Evolutionary conservation across 139 green algal genomes (phyloP), one percentile per base, ranked within the genome.

Genomic region (Cymbomonas tetramitiformis): DNA sequence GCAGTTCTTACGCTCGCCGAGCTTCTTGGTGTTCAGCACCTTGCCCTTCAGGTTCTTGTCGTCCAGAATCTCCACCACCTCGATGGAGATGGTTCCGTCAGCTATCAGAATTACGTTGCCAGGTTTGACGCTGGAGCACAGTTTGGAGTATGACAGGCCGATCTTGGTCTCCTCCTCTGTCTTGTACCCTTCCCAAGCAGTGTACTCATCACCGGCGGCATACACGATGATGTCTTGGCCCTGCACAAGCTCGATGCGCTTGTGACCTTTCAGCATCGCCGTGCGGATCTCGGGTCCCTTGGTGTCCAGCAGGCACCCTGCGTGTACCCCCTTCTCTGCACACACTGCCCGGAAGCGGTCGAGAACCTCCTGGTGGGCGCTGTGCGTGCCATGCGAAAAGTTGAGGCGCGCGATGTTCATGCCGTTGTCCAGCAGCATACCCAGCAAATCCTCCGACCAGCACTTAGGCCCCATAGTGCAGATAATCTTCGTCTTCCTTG

Each of bases 391-490:
- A 65, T 96, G 88, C 6, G 72, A 87, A 70, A 96, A 96, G 70
- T 96, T 95, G 79, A 96, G 95, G 51, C 88, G 79, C 4, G 88
- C 88, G 4, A 96, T 81, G 41, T 74, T 85, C 88, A 96, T 96
- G 29, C 88, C 88, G 34, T 75, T 77, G 1, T 65, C 63, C 56
- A 96, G 77, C 56, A 96, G 78, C 67, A 94, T 80, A 66, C 90
- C 85, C 26, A 93, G 62, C 0, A 85, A 71, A 60, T 84, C 70
- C 18, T 94, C 79, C 19, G 46, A 75, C 26, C 85, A 67, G 23
- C 75, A 86, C 38, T 77, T 75, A 2, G 87, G 88, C 0, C 88
- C 88, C 38, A 96, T 69, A 8, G 88, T 96, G 71, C 88, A 96
- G 30, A 96, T 83, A n/a, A 96, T 77, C 76, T 93, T 77, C 38